These are phyloP conservation scores for Aspergillus candidus DNA, from an alignment of 2,329 filamentous ascomycete genomes.

Conservation along the genomic window DNA sequence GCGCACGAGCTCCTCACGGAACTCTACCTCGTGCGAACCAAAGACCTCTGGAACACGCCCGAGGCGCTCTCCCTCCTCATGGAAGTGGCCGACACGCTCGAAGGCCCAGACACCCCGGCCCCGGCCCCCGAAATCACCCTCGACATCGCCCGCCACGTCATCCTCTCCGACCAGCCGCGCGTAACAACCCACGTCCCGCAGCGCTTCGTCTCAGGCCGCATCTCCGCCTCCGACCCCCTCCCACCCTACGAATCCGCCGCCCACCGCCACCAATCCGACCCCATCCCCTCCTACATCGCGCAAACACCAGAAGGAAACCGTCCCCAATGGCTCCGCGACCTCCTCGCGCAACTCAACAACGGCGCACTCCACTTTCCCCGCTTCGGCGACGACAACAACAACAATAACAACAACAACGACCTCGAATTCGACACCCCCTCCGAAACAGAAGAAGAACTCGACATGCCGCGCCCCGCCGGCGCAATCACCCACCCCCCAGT, in stretches of 20 bases:
- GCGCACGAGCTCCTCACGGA: constrained; percentile 65
- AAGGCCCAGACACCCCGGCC: constrained; percentile 38
- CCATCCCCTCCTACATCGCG: constrained; percentile 27
- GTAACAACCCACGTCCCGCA: constrained; percentile 66
- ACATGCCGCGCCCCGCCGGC: neutral
- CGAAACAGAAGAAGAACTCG: constrained; percentile 9
- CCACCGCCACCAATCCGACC: constrained; percentile 29
- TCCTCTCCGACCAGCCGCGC: constrained; percentile 67
- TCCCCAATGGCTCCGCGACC: constrained; percentile 33
- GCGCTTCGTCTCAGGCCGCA: constrained; percentile 56
- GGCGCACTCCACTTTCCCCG: constrained; percentile 22
- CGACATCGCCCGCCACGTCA: constrained; percentile 66
- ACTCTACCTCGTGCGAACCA: constrained; percentile 69
- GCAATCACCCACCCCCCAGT: constrained; percentile 12
- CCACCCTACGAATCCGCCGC: constrained; percentile 56
- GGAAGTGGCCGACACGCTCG: constrained; percentile 57
- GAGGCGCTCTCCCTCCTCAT: constrained; percentile 63
- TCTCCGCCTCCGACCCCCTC: constrained; percentile 75
- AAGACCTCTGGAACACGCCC: constrained; percentile 79
- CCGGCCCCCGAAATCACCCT: constrained; percentile 44
- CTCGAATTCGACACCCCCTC: constrained; percentile 8
- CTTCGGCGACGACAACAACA: constrained; percentile 16
- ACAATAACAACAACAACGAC: constrained; percentile 9
- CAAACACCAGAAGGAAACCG: constrained; percentile 26
- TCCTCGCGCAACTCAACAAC: constrained; percentile 33